phyloP scores from a whole-genome alignment of 78 protist species.

The Capsaspora owczarzaki region DNA sequence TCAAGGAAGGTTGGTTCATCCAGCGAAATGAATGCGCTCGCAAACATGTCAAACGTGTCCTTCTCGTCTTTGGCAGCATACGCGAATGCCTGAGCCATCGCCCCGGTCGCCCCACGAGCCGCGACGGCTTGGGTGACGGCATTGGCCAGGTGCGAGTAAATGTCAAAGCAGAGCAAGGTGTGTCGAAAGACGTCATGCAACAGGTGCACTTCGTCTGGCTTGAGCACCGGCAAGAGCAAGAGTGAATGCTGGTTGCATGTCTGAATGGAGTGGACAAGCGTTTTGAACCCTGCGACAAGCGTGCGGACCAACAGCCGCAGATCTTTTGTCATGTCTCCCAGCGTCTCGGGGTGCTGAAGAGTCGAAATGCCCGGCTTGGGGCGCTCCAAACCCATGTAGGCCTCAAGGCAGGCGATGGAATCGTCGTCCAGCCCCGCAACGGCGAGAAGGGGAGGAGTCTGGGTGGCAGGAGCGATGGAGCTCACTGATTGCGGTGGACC shows the following conservation, averaged over 20 bases:
- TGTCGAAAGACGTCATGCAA: constrained; percentile 40
- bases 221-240: neutral
- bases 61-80: neutral
- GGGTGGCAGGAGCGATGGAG: neutral
- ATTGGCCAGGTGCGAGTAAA: constrained; percentile 16
- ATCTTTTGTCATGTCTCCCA: constrained; percentile 29
- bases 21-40: constrained; percentile 63
- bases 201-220: constrained; percentile 27
- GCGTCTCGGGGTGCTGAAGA: neutral
- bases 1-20: constrained; percentile 58
- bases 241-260: neutral
- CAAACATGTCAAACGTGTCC: constrained; percentile 65
- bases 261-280: constrained; percentile 61
- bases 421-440: neutral
- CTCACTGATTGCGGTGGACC: neutral
- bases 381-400: neutral
- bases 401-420: neutral
- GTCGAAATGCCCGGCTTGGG: neutral
- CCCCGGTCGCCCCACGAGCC: neutral
- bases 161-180: constrained; percentile 56
- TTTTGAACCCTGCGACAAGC: constrained; percentile 69
- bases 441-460: neutral
- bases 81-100: neutral
- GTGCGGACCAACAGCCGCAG: constrained; percentile 48
- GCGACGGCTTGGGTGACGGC: neutral